Base-by-base conservation (phyloP, 148 eudicot species). In the Spergularia marina region DNA sequence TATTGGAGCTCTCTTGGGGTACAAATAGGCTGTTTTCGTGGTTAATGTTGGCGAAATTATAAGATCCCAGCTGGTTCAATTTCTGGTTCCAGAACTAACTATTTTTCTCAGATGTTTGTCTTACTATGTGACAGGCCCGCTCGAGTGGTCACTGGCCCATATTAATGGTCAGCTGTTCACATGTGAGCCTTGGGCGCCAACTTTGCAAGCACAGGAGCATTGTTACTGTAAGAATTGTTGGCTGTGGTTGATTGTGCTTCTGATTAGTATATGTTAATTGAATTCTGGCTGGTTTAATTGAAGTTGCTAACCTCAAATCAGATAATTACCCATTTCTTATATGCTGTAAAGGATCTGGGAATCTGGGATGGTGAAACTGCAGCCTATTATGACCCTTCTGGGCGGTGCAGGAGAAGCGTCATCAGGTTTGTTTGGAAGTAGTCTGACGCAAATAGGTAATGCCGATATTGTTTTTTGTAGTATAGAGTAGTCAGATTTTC, bases 361-460 rank as follows among this genome's bases (percentile, higher is more conserved):
- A 15, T 7, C 20, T 58, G 21, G 21, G 9, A 58, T 4, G 64
- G 36, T 60, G 64, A 30, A 30, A 14, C 64, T 60, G 25, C 30
- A 60, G 10, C 64, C 64, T 60, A 15, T 15, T 60, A 60, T 25
- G 63, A 11, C 14, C 2, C 21, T 41, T n/a, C 53, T 18, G 21
- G 71, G 54, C 52, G 8, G 55, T 67, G 71, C 23, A 51, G 12
- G 11, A 9, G 64, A 60, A 60, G 34, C 10, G 21, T 20, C 30
- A 68, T 68, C 57, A 68, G 72, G 34, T 68, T 52, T 18, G 39
- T 68, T 21, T 68, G 30, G 57, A 68, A 49, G 56, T 68, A 49
- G 13, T 30, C 2, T 30, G 36, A 30, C 36, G 36, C 36, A 30
- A 30, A 30, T 30, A 30, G 36, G 36, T 30, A 30, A 30, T 30